These are phyloP conservation scores for Diaporthe eres DNA, from an alignment of 2,329 filamentous ascomycete species.

Conservation along the genomic window DNA sequence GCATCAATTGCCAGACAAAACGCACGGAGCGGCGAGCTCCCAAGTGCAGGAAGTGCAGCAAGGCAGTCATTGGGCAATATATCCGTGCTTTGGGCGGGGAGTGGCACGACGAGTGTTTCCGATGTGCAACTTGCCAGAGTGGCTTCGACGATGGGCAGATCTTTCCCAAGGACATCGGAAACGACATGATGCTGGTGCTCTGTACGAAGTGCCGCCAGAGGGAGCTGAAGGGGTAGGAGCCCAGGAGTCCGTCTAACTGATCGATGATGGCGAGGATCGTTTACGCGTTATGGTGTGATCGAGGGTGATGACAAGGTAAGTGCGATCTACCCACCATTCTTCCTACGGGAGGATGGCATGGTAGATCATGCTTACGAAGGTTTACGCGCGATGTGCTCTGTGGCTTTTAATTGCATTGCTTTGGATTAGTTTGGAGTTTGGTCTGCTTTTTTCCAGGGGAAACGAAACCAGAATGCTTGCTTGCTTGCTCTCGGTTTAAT, in stretches of 20 bases:
- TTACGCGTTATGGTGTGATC: neutral
- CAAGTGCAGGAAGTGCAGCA: slow-evolving; percentile 88
- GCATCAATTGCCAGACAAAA: slow-evolving; percentile 91
- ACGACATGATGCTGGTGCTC: slow-evolving; percentile 66
- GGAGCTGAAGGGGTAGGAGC: slow-evolving; percentile 66
- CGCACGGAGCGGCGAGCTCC: slow-evolving; percentile 89
- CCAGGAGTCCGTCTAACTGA: slow-evolving; percentile 14
- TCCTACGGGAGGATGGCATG: slow-evolving; percentile 2
- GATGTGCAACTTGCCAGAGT: slow-evolving; percentile 75
- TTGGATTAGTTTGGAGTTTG: slow-evolving; percentile 40
- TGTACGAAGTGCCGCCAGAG: slow-evolving; percentile 73
- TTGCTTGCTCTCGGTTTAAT: slow-evolving; percentile 21
- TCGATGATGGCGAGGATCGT: neutral
- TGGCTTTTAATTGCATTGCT: slow-evolving; percentile 36
- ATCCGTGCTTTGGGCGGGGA: slow-evolving; percentile 90
- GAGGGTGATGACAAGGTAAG: slow-evolving; percentile 27
- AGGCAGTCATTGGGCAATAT: slow-evolving; percentile 89
- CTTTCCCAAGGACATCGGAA: slow-evolving; percentile 68
- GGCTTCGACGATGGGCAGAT: slow-evolving; percentile 76
- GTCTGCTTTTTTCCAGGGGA: slow-evolving; percentile 13
- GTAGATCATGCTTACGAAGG: slow-evolving; percentile 35
- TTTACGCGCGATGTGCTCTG: slow-evolving; percentile 34
- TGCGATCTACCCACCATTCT: slow-evolving; percentile 3
- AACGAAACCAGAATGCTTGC: slow-evolving; percentile 26
- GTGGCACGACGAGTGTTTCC: slow-evolving; percentile 95